These are phyloP conservation scores for Zizania palustris DNA, from an alignment of 202 grass and related monocot species.

Conservation along the genomic window DNA sequence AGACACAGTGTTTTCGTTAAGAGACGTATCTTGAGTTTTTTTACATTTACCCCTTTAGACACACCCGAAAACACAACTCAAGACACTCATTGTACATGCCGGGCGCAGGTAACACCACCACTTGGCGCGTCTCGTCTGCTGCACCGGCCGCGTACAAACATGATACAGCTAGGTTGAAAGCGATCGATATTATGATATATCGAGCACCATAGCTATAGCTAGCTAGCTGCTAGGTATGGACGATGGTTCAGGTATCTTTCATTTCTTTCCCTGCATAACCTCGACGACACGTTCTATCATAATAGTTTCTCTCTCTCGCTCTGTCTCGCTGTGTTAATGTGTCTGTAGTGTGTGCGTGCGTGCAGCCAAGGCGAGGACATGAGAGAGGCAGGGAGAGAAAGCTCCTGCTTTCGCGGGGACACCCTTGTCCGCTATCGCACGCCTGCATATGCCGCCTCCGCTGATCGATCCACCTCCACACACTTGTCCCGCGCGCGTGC, in stretches of 20 bases:
- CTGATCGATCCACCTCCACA: slow-evolving; percentile 22
- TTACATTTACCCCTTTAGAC: too few relatives aligned
- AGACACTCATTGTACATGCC: too few relatives aligned
- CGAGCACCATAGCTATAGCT: background rate
- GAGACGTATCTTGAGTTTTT: too few relatives aligned
- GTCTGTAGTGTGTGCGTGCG: background rate
- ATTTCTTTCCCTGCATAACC: background rate
- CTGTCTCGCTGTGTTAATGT: too few relatives aligned
- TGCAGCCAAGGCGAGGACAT: background rate
- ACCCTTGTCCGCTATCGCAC: background rate
- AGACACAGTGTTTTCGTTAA: too few relatives aligned
- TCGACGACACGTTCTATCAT: background rate
- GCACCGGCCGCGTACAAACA: background rate
- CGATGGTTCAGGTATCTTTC: background rate
- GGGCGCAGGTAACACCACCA: background rate
- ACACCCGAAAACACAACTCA: too few relatives aligned
- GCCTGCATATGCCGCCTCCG: slow-evolving; percentile 20
- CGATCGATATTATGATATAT: too few relatives aligned
- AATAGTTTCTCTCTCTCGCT: too few relatives aligned
- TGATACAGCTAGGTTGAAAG: background rate
- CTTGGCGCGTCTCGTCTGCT: background rate
- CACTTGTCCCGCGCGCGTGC: slow-evolving; percentile 23
- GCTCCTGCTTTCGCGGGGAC: slow-evolving; percentile 41
- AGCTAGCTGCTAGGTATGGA: background rate
- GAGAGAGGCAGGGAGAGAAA: too few relatives aligned